These are phyloP conservation scores for Colletotrichum brevisporum DNA, from an alignment of 2,329 filamentous ascomycete genomes.

Conservation along the genomic window DNA sequence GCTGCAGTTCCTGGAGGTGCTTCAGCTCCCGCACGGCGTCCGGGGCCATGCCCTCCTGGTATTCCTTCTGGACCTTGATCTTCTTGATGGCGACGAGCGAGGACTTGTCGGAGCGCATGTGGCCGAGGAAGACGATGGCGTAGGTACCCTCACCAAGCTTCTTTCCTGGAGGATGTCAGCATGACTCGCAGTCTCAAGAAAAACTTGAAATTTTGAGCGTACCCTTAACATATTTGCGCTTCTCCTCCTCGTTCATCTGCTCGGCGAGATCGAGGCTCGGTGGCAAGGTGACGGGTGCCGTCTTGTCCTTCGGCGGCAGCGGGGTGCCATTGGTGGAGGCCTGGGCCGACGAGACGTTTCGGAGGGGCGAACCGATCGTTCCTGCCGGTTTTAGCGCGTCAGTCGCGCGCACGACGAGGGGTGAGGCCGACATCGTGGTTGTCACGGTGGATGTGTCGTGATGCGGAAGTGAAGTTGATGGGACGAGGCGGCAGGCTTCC, in stretches of 20 bases:
- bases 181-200: background rate
- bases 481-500: conserved; percentile 15
- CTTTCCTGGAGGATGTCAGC: conserved; percentile 70
- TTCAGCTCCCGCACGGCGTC: conserved; percentile 97
- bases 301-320: conserved; percentile 45
- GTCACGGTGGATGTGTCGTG: conserved; percentile 14
- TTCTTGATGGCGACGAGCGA: conserved; percentile 92
- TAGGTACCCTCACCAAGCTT: conserved; percentile 98
- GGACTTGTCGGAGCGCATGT: conserved; percentile 79
- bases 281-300: conserved; percentile 47
- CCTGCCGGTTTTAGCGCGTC: conserved; percentile 52
- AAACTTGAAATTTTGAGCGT: conserved; percentile 5
- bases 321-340: conserved; percentile 62
- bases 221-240: conserved; percentile 93
- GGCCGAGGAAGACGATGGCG: conserved; percentile 92
- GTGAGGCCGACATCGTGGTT: conserved; percentile 61
- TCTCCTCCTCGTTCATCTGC: conserved; percentile 85
- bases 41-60: conserved; percentile 91
- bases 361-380: conserved; percentile 60
- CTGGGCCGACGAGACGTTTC: conserved; percentile 56
- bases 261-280: conserved; percentile 76
- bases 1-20: conserved; percentile 91
- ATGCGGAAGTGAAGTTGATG: conserved; percentile 11
- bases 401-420: conserved; percentile 57
- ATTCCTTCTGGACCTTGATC: conserved; percentile 89